Conservation (phyloP, 2,329 filamentous ascomycete genomes). For the Aureobasidium vineae region DNA sequence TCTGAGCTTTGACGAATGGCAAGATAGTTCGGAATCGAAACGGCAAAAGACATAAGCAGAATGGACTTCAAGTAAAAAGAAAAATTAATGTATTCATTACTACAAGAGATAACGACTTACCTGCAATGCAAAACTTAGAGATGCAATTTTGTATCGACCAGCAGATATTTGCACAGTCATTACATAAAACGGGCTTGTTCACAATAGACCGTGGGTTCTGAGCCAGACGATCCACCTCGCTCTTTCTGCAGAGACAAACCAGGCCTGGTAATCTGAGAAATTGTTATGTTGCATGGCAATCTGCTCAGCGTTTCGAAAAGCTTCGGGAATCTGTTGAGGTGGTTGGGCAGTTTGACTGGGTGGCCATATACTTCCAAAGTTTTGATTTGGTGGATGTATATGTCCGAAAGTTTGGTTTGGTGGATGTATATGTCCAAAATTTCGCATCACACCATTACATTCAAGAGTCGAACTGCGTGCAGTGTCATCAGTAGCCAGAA, state of each 20-base stretch:
- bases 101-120: not conserved
- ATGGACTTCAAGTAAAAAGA: not conserved
- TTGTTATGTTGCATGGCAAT: not conserved
- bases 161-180: not conserved
- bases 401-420: too few relatives aligned
- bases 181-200: too few relatives aligned
- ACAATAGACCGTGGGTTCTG: too few relatives aligned
- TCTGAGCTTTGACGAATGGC: too few relatives aligned
- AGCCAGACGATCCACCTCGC: not conserved
- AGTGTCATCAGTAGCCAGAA: not conserved
- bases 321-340: not conserved
- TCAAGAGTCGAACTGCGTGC: too few relatives aligned
- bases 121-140: not conserved
- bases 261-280: not conserved
- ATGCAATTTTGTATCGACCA: not conserved
- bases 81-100: not conserved
- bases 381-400: too few relatives aligned
- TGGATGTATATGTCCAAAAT: too few relatives aligned
- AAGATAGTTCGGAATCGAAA: too few relatives aligned
- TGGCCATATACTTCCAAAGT: too few relatives aligned
- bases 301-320: not conserved
- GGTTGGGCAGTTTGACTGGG: too few relatives aligned
- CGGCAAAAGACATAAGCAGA: too few relatives aligned
- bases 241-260: not conserved
- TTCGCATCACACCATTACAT: too few relatives aligned